Percentiles rank a stretch among this genome's conserved stretches.
Conservation (phyloP, 441 rosid species). For the Aquilaria agallochum region DNA sequence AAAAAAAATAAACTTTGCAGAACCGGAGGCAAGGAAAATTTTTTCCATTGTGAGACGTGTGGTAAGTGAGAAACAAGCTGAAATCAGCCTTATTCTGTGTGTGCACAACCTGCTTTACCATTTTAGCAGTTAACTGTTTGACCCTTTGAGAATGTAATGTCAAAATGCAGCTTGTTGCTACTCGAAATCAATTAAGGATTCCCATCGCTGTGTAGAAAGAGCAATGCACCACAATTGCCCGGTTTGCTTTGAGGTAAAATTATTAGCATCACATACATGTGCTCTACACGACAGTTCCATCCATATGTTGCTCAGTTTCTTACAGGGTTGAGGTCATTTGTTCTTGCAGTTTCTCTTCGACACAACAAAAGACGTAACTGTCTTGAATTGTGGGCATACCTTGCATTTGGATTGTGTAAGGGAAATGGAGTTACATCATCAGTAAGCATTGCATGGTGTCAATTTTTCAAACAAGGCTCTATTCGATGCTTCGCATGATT, state of each 20-base stretch:
- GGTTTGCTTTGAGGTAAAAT: slow-evolving; percentile 82
- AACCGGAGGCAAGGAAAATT: slow-evolving; percentile 70
- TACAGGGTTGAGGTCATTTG: slow-evolving; percentile 4
- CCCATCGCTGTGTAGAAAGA: slow-evolving; percentile 68
- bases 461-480: not conserved
- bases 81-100: not conserved
- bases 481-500: not conserved
- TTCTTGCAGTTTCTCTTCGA: slow-evolving; percentile 64
- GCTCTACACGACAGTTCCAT: too few species aligned
- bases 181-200: slow-evolving; percentile 49
- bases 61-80: slow-evolving; percentile 33
- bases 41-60: slow-evolving; percentile 67
- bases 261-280: not conserved
- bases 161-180: slow-evolving; percentile 63
- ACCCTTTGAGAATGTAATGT: slow-evolving; percentile 1
- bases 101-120: not conserved
- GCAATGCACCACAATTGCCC: slow-evolving; percentile 94
- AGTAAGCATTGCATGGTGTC: slow-evolving; percentile 26
- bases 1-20: slow-evolving; percentile 32
- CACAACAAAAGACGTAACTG: slow-evolving; percentile 58
- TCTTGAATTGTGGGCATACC: slow-evolving; percentile 70
- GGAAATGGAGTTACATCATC: slow-evolving; percentile 62
- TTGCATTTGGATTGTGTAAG: slow-evolving; percentile 58
- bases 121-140: slow-evolving; percentile 1
- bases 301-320: not conserved